Evolutionary conservation across 2,329 filamentous ascomycete species (phyloP).

Genomic region (Magnaporthiopsis incrustans): DNA sequence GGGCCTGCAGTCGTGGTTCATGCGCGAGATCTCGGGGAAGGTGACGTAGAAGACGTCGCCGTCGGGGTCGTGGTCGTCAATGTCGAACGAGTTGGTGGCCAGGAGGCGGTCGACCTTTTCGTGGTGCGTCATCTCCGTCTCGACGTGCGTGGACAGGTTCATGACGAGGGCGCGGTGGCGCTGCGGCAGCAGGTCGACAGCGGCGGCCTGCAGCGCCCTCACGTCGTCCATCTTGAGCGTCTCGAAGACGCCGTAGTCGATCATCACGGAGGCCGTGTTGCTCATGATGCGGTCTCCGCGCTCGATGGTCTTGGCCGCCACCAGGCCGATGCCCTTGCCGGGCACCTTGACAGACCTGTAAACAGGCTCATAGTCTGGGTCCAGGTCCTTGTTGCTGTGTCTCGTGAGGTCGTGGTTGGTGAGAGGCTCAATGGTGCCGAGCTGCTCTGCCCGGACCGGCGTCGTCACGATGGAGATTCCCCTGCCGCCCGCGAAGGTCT

Average conservation of each 20-base stretch:
- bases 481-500: conserved; percentile 25
- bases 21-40: conserved; percentile 32
- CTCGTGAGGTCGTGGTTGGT: conserved; percentile 15
- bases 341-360: conserved; percentile 28
- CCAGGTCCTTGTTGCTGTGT: conserved; percentile 19
- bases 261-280: conserved; percentile 28
- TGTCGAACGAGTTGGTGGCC: conserved; percentile 31
- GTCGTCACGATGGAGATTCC: conserved; percentile 32
- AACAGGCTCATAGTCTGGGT: conserved; percentile 13
- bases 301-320: conserved; percentile 24
- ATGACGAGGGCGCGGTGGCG: conserved; percentile 23
- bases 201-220: conserved; percentile 22
- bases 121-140: conserved; percentile 16
- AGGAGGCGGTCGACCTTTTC: conserved; percentile 27
- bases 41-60: conserved; percentile 26
- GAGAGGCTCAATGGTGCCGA: conserved; percentile 21
- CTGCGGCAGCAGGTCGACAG: conserved; percentile 22
- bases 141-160: conserved; percentile 28
- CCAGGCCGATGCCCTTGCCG: conserved; percentile 30
- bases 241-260: conserved; percentile 30
- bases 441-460: conserved; percentile 20
- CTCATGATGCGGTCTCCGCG: conserved; percentile 30
- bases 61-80: conserved; percentile 22
- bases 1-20: conserved; percentile 38
- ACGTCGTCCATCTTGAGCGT: conserved; percentile 20